These are phyloP conservation scores for Ceratocystis colombiana DNA, from an alignment of 2,329 filamentous ascomycete species.

Conservation along the genomic window DNA sequence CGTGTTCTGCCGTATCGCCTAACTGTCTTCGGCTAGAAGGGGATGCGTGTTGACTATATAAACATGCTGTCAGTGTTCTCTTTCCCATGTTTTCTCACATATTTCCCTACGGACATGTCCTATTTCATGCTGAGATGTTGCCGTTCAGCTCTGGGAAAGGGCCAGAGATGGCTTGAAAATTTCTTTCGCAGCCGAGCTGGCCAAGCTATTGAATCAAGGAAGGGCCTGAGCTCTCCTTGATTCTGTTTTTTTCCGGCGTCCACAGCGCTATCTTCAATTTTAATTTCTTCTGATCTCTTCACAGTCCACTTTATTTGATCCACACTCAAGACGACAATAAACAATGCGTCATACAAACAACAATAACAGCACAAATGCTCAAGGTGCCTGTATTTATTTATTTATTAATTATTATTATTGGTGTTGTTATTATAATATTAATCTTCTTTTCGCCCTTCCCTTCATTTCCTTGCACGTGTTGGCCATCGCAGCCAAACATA, in stretches of 20 bases:
- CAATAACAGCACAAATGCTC: background rate
- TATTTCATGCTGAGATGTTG: background rate
- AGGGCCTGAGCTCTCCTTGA: background rate
- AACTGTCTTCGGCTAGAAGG: constrained; percentile 2
- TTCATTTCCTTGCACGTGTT: background rate
- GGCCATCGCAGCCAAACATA: background rate
- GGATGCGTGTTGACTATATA: too few relatives aligned
- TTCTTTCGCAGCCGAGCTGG: background rate
- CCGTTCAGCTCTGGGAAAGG: background rate
- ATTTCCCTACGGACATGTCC: background rate
- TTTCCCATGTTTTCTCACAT: background rate
- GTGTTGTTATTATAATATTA: background rate
- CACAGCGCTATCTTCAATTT: background rate
- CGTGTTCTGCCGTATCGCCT: background rate
- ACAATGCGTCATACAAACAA: constrained; percentile 14
- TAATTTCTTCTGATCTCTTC: background rate
- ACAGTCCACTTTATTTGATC: background rate
- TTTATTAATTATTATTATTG: background rate
- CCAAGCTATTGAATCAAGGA: constrained; percentile 6
- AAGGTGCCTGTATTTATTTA: background rate
- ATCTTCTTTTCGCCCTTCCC: background rate
- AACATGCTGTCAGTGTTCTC: background rate
- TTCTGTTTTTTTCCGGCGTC: background rate
- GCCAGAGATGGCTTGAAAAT: background rate
- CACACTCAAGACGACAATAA: constrained; percentile 8